Evolutionary conservation across 192 early-diverging fungal genomes (phyloP).

Genomic region (Jimgerdemannia flammicorona): DNA sequence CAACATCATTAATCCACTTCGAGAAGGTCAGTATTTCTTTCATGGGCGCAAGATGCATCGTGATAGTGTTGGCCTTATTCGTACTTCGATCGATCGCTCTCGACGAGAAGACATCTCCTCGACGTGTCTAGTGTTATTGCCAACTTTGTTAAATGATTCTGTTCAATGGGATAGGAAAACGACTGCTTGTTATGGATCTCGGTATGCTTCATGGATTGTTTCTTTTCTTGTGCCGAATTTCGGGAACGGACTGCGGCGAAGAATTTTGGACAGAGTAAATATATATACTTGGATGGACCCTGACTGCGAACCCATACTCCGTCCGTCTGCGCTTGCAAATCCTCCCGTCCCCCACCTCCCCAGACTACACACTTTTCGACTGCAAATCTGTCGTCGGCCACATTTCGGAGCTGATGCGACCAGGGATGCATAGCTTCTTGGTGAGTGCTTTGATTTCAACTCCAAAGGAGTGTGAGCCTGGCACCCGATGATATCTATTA

Average conservation of each 20-base stretch:
- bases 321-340: too few species aligned
- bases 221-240: not conserved
- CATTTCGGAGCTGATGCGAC: constrained; percentile 57
- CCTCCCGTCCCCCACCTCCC: too few species aligned
- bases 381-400: constrained; percentile 59
- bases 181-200: constrained; percentile 70
- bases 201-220: not conserved
- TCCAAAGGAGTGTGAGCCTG: not conserved
- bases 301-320: too few species aligned
- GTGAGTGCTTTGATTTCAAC: not conserved
- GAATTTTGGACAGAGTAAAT: too few species aligned
- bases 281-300: too few species aligned
- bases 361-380: constrained; percentile 73
- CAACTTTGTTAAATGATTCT: too few species aligned
- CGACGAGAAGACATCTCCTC: too few species aligned
- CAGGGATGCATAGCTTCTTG: constrained; percentile 60
- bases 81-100: too few species aligned
- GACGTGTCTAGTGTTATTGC: too few species aligned
- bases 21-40: constrained; percentile 21
- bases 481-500: not conserved
- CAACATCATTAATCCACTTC: constrained; percentile 43
- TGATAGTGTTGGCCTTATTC: too few species aligned
- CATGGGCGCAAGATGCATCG: too few species aligned
- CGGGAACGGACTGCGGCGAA: too few species aligned
- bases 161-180: constrained; percentile 38